A percentile compares a stretch with the other conserved stretches of the same genome.
Evolutionary conservation across 306 rosid species (phyloP).

Genomic region (Leucaena leucocephala): DNA sequence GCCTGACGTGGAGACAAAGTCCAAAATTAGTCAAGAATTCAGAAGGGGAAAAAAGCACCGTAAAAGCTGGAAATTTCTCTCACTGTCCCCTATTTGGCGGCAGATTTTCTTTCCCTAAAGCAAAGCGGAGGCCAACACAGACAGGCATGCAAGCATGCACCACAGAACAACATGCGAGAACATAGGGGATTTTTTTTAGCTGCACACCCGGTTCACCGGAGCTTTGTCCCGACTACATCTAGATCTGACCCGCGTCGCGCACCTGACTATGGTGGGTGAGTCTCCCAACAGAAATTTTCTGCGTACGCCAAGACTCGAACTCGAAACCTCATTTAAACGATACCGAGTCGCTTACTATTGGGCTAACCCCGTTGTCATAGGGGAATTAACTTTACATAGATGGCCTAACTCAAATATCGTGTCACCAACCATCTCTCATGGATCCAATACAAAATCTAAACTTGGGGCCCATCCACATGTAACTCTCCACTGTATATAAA

Average conservation of each 20-base stretch:
- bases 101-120: not conserved
- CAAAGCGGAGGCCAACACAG: not conserved
- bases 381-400: not conserved
- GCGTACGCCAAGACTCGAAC: no score
- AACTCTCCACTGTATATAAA: not conserved
- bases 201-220: no score
- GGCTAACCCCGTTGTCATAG: no score
- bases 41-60: not conserved
- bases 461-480: not conserved
- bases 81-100: not conserved
- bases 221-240: no score
- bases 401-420: conserved; percentile 49
- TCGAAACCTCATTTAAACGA: no score
- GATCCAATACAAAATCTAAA: not conserved
- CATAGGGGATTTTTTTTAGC: no score
- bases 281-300: no score
- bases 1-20: not conserved
- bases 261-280: no score
- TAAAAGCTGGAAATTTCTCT: not conserved
- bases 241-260: no score
- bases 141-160: conserved; percentile 1
- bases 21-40: not conserved
- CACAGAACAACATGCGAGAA: not conserved
- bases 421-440: conserved; percentile 23
- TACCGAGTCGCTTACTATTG: no score